Conservation (phyloP, 192 early-diverging fungal species). For the Entomortierella lignicola region DNA sequence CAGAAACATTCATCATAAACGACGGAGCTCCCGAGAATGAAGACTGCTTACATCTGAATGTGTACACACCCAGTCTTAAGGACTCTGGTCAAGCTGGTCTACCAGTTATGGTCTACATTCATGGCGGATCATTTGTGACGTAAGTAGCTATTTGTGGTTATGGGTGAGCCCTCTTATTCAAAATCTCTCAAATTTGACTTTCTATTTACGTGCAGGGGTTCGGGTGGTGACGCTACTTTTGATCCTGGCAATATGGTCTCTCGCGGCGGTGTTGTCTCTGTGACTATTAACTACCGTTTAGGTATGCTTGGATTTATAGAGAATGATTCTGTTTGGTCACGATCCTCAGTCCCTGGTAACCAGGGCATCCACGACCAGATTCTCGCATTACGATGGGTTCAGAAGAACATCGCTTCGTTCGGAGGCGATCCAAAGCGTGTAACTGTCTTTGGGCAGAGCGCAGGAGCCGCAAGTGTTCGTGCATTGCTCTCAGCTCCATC, state of each 20-base stretch:
- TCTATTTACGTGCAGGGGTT: neutral
- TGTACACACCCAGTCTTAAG: constrained; percentile 59
- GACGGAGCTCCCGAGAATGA: constrained; percentile 50
- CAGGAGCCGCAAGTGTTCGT: constrained; percentile 39
- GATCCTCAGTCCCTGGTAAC: constrained; percentile 30
- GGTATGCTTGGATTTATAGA: constrained; percentile 63
- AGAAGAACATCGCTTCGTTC: constrained; percentile 35
- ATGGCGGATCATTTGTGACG: constrained; percentile 66
- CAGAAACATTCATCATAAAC: constrained; percentile 27
- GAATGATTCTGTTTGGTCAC: constrained; percentile 13
- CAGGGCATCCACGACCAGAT: constrained; percentile 50
- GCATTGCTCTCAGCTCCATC: constrained; percentile 44
- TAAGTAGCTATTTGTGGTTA: constrained; percentile 8
- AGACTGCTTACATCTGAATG: constrained; percentile 67
- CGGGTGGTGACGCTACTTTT: constrained; percentile 26
- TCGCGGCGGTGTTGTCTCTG: constrained; percentile 47
- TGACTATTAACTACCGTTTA: constrained; percentile 69
- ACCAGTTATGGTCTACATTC: constrained; percentile 73
- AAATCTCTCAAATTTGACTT: too few species aligned
- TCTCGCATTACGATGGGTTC: constrained; percentile 45
- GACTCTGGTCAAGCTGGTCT: constrained; percentile 25
- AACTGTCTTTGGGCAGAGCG: constrained; percentile 44
- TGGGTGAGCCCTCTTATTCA: too few species aligned
- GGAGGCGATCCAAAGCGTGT: constrained; percentile 38
- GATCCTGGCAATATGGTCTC: constrained; percentile 47